Evolutionary conservation across 2,329 filamentous ascomycete species (phyloP), one percentile per base, ranked within the genome.

Genomic region (Penicillium paneum): DNA sequence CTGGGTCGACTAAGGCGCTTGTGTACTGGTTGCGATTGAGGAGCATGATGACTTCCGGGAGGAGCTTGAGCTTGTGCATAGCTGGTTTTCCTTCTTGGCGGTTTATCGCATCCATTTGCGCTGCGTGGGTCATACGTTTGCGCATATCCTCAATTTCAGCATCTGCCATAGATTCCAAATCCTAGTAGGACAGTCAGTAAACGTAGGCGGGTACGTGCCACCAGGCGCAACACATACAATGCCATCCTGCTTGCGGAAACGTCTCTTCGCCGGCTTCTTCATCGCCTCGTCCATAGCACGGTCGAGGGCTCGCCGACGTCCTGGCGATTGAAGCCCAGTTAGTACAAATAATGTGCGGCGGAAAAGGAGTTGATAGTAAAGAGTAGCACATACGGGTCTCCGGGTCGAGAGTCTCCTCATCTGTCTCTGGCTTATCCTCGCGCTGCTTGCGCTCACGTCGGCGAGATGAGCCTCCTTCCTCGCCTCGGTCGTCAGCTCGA

Each of bases 11-110:
- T 46, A 97, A 86, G 29, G 89, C 88, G 63, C 90, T 90, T 28
- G 93, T 84, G 50, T 89, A 78, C 49, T 76, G 91, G 73, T 93
- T 96, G 67, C 91, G 89, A 72, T 95, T 97, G 56, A 99, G 82
- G 19, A 97, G 81, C 40, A 86, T 85, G 43, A 92, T 87, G 13
- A 99, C 94, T 71, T 96, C 88, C 1, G 93, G 92, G 15, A 99
- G 84, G 63, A 99, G 87, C 76, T 92, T 91, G 42, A 99, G 83
- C 78, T 99, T 99, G 77, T 96, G 88, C 56, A 91, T 84, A 29
- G 94, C 94, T 0, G 93, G 91, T 67, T 90, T 81, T 61, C 88
- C 87, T 47, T 86, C 81, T 61, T 88, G 83, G 64, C 94, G 91
- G 36, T 90, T 91, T 52, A 86, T 79, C 64, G 93, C 92, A 73